Evolutionary conservation across 495 filamentous ascomycete genomes (phyloP).

Genomic region (Lentithecium fluviatile): DNA sequence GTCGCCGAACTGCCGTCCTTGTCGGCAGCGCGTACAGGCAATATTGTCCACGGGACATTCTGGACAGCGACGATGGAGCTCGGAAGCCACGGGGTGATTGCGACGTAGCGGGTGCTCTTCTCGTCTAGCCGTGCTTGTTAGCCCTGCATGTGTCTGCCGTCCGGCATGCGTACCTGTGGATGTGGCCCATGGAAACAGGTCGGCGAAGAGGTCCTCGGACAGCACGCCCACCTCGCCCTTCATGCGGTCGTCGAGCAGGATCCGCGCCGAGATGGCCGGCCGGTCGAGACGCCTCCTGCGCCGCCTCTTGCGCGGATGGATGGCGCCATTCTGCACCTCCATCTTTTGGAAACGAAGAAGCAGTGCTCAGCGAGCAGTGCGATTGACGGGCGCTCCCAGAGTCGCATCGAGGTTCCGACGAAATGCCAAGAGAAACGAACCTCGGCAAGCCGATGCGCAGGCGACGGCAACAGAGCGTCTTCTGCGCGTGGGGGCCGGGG

Average conservation of each 20-base stretch:
- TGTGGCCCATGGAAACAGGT: conserved; percentile 66
- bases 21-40: conserved; percentile 62
- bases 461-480: too few relatives aligned
- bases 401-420: background rate
- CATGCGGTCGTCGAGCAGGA: conserved; percentile 78
- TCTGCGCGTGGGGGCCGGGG: too few relatives aligned
- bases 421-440: conserved; percentile 14
- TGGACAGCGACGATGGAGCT: conserved; percentile 55
- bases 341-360: conserved; percentile 5
- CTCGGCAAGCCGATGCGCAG: conserved; percentile 3
- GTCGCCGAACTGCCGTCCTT: conserved; percentile 43
- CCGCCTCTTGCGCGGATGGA: conserved; percentile 45
- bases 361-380: conserved; percentile 10
- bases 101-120: conserved; percentile 54
- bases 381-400: background rate
- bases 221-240: conserved; percentile 85
- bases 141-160: background rate
- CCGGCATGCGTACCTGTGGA: background rate
- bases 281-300: conserved; percentile 54
- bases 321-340: conserved; percentile 22
- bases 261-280: conserved; percentile 57
- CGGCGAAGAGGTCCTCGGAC: conserved; percentile 78
- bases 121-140: background rate
- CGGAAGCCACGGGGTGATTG: conserved; percentile 78
- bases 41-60: conserved; percentile 74